Evolutionary conservation across 2,329 filamentous ascomycete genomes (phyloP), one percentile per base, ranked within the genome.

Genomic region (Exophiala dermatitidis): DNA sequence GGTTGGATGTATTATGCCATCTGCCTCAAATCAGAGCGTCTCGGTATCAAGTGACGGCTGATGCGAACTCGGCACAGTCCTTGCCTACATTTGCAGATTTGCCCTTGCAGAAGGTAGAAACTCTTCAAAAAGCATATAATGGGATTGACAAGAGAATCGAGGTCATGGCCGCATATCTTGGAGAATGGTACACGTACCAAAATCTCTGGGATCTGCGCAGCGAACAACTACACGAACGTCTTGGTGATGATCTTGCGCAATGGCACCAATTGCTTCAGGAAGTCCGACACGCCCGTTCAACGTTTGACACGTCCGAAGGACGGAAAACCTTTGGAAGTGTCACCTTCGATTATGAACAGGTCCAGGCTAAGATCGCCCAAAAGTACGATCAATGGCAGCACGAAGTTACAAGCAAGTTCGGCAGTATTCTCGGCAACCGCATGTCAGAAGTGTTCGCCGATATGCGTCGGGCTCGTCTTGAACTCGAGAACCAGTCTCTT

Each of bases 381-480:
- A 98, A 97, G 69, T 99, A 98, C 67, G 94, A 99, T 67, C 91
- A 97, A 69, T 98, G 94, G 93, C 93, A 99, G 69, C 89, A 96
- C 64, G 93, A 99, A 61, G 95, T 98, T 51, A 77, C 97, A 36
- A 81, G 87, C 63, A 95, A 95, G 68, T 99, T 98, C 70, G 93
- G 90, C 36, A 80, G 81, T 52, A 88, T 93, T 52, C 84, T 98
- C 43, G 89, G 90, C 44, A 86, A 82, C 59, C 87, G 90, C 46
- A 94, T 97, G 83, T 82, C 89, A 46, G 93, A 98, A 65, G 85
- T 96, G 3, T 90, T 93, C 63, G 84, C 86, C 8, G 91, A 97
- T 58, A 86, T 98, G 56, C 88, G 95, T 64, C 90, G 90, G 70
- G 89, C 91, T 6, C 83, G 91, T 28, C 85, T 86, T 62, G 89